Conservation (phyloP, 768 basidiomycete species). For the Podaxis sp. region DNA sequence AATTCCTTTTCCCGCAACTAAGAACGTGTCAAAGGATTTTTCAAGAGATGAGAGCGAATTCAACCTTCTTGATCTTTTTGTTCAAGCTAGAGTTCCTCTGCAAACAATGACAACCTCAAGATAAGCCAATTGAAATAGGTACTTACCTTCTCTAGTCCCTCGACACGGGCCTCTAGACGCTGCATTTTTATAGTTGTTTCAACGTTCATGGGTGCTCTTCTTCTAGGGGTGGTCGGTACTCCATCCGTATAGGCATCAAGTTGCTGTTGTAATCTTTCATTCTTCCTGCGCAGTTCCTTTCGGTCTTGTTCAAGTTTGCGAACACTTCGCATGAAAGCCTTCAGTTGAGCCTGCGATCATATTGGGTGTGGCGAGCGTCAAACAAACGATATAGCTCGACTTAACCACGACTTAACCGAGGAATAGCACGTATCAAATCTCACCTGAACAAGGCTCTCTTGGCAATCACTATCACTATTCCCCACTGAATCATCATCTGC, state of each 20-base stretch:
- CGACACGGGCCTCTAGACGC: conserved; percentile 7
- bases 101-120: background rate
- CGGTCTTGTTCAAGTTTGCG: conserved; percentile 15
- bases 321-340: background rate
- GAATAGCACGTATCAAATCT: background rate
- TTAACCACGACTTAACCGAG: background rate
- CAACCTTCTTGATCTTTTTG: conserved; percentile 25
- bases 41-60: background rate
- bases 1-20: conserved; percentile 29
- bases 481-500: background rate
- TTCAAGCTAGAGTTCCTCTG: conserved; percentile 22
- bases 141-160: conserved; percentile 20
- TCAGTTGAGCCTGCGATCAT: background rate
- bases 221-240: background rate
- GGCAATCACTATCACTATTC: background rate
- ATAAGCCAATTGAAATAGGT: background rate
- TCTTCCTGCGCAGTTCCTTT: conserved; percentile 18
- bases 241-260: conserved; percentile 9
- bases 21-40: background rate
- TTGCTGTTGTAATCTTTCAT: conserved; percentile 16
- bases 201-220: conserved; percentile 11
- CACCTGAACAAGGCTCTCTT: conserved; percentile 7
- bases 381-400: background rate
- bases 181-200: conserved; percentile 9
- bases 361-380: background rate